Conservation (phyloP, 2,329 filamentous ascomycete genomes). For the Arthrobotrys iridis region DNA sequence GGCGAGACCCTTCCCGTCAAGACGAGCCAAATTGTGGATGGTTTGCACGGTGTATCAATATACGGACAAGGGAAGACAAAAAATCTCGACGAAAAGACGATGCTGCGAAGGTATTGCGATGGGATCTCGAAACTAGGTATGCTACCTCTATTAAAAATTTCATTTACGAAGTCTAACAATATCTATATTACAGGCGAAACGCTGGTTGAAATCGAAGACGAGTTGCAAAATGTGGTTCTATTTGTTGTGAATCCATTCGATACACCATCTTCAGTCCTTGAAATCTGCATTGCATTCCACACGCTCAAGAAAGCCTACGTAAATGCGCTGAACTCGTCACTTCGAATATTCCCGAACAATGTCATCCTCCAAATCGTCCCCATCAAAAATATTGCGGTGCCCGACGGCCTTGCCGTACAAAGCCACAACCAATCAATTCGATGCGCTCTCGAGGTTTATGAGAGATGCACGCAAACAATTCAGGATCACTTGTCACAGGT, state of each 20-base stretch:
- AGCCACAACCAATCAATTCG: constrained; percentile 69
- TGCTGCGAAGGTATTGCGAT: constrained; percentile 42
- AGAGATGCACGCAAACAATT: constrained; percentile 70
- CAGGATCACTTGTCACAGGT: constrained; percentile 59
- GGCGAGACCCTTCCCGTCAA: constrained; percentile 45
- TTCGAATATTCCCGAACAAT: constrained; percentile 67
- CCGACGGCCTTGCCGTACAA: constrained; percentile 71
- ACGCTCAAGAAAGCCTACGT: constrained; percentile 74
- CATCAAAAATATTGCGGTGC: constrained; percentile 72
- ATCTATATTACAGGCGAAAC: constrained; percentile 53
- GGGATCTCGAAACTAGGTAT: constrained; percentile 57
- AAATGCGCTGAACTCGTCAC: constrained; percentile 65
- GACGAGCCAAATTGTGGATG: constrained; percentile 63
- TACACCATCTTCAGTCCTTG: constrained; percentile 70
- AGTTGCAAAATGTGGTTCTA: constrained; percentile 73
- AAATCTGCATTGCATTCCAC: constrained; percentile 79
- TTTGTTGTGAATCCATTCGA: constrained; percentile 78
- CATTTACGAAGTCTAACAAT: constrained; percentile 55
- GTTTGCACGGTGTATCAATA: constrained; percentile 59
- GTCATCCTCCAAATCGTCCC: constrained; percentile 82
- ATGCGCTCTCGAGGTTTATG: constrained; percentile 79
- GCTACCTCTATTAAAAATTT: constrained; percentile 58
- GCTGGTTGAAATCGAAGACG: constrained; percentile 59
- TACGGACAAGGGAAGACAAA: constrained; percentile 54
- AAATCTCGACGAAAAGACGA: constrained; percentile 39